These are phyloP conservation scores for Daldinia sp. DNA, from an alignment of 2,329 filamentous ascomycete genomes.

Conservation along the genomic window DNA sequence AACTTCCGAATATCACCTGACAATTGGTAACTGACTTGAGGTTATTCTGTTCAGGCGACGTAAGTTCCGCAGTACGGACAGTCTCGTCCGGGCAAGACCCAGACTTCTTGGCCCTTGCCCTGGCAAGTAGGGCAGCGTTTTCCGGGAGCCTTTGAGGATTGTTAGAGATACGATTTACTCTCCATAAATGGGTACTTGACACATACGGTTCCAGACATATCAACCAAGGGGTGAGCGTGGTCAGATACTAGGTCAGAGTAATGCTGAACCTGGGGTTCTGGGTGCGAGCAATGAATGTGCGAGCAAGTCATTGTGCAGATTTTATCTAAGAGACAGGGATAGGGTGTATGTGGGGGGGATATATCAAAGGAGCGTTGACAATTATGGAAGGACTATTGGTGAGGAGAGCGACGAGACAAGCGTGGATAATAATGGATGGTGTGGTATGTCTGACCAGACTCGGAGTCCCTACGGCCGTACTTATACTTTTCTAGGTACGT, in stretches of 20 bases:
- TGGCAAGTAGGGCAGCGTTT: conserved; percentile 44
- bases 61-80: conserved; percentile 42
- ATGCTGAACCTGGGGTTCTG: conserved; percentile 15
- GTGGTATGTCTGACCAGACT: conserved; percentile 28
- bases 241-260: conserved; percentile 21
- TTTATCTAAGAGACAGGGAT: conserved; percentile 15
- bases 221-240: conserved; percentile 28
- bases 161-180: conserved; percentile 26
- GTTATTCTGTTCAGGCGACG: conserved; percentile 30
- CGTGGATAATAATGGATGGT: conserved; percentile 38
- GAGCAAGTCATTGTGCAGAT: conserved; percentile 36
- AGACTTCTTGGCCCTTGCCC: conserved; percentile 39
- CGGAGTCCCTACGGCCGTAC: conserved; percentile 40
- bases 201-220: conserved; percentile 43
- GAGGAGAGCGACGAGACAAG: conserved; percentile 25
- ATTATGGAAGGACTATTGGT: conserved; percentile 13
- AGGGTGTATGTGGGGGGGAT: conserved; percentile 6
- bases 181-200: conserved; percentile 7
- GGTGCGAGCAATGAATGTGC: conserved; percentile 24
- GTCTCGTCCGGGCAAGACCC: conserved; percentile 41
- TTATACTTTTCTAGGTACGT: conserved; percentile 38
- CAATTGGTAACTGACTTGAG: conserved; percentile 26
- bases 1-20: conserved; percentile 13
- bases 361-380: conserved; percentile 29
- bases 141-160: conserved; percentile 35